Conservation (phyloP, 2,329 filamentous ascomycete species). For the Didymella exigua region DNA sequence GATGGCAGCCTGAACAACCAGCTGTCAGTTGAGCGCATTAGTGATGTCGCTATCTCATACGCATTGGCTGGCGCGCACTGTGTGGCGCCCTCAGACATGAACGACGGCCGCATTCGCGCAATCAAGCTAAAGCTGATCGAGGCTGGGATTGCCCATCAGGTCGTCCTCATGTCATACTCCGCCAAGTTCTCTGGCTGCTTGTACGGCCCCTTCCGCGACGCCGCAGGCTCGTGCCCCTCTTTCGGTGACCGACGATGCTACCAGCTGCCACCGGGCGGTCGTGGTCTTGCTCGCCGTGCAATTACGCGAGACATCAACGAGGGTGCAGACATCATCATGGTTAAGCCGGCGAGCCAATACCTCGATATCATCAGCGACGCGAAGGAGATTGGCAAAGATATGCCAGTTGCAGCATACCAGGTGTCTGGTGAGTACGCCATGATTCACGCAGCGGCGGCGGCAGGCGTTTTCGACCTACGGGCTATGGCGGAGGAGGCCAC, state of each 20-base stretch:
- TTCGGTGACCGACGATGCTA: slow-evolving; percentile 98
- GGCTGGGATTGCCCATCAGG: slow-evolving; percentile 87
- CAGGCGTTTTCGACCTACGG: slow-evolving; percentile 94
- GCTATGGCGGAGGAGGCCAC: slow-evolving; percentile 94
- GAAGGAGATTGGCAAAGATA: slow-evolving; percentile 88
- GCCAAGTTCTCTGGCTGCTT: slow-evolving; percentile 97
- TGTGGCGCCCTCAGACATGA: slow-evolving; percentile 98
- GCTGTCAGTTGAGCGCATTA: slow-evolving; percentile 90
- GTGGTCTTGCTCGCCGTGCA: slow-evolving; percentile 87
- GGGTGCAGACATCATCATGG: slow-evolving; percentile 98
- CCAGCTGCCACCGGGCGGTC: slow-evolving; percentile 89
- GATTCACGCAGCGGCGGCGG: slow-evolving; percentile 95
- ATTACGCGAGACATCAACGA: slow-evolving; percentile 89
- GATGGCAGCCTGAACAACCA: slow-evolving; percentile 93
- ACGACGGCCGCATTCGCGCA: slow-evolving; percentile 93
- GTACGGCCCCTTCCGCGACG: slow-evolving; percentile 96
- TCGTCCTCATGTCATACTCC: slow-evolving; percentile 95
- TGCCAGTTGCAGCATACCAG: slow-evolving; percentile 95
- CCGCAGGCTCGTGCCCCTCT: slow-evolving; percentile 85
- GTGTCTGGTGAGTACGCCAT: slow-evolving; percentile 97
- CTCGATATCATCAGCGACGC: slow-evolving; percentile 97
- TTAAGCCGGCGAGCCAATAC: slow-evolving; percentile 95
- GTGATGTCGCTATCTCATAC: slow-evolving; percentile 96
- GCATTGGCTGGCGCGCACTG: slow-evolving; percentile 95
- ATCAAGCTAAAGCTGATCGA: slow-evolving; percentile 99